These are phyloP conservation scores for Xylaria telfairii DNA, from an alignment of 495 filamentous ascomycete species.

Conservation along the genomic window DNA sequence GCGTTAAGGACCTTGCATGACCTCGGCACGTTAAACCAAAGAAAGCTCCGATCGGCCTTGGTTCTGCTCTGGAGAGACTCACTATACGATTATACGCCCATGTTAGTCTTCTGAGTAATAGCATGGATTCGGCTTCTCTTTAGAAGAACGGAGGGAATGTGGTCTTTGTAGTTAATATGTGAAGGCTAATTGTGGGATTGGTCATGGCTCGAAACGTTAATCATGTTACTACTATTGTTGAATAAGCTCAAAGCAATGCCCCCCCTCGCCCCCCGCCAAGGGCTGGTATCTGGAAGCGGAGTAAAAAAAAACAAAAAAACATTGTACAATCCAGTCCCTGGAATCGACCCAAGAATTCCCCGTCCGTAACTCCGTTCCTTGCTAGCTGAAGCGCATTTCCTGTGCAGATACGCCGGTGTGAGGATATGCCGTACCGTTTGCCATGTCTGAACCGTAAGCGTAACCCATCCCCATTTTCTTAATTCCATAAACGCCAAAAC, in stretches of 20 bases:
- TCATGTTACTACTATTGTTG: not conserved
- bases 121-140: too few species aligned
- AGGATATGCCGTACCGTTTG: not conserved
- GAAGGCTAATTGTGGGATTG: not conserved
- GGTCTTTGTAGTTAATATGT: not conserved
- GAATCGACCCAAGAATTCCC: not conserved
- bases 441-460: not conserved
- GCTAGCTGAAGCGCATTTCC: not conserved
- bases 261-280: not conserved
- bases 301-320: too few species aligned
- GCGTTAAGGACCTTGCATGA: not conserved
- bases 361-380: slow-evolving; percentile 13
- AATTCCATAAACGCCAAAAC: slow-evolving; percentile 29
- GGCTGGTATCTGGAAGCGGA: slow-evolving; percentile 11
- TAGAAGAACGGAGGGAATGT: too few species aligned
- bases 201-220: not conserved
- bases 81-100: not conserved
- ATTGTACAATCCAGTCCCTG: not conserved
- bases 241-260: slow-evolving; percentile 2
- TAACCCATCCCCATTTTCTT: slow-evolving; percentile 4
- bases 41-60: not conserved
- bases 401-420: not conserved
- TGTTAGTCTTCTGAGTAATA: too few species aligned
- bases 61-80: not conserved
- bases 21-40: not conserved